Evolutionary conservation across 225 moss, liverwort and hornwort species (phyloP), one percentile per base, ranked within the genome.

Genomic region (Antitrichia curtipendula): DNA sequence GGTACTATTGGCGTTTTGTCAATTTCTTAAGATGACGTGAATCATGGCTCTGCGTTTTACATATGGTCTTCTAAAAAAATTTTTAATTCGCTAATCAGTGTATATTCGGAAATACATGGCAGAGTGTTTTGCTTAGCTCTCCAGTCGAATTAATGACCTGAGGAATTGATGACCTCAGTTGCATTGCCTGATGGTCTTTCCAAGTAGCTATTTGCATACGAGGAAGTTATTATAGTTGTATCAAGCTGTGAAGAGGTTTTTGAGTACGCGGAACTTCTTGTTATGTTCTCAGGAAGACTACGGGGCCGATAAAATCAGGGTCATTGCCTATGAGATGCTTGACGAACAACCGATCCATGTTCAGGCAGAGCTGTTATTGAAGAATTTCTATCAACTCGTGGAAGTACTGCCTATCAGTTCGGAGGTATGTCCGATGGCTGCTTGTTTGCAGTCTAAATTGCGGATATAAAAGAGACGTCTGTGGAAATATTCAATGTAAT

Each of bases 231-330:
- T 50, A 41, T 53, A 78, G 49, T 82, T 9, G 38, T 83, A 47
- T 56, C 60, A 73, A 78, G 36, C 31, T 81, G 66, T 54, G 38
- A 84, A 13, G 36, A 27, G 80, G 13, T 41, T 73, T 58, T 73
- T 47, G 58, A 60, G 49, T 70, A 60, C 59, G 45, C 38, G 64
- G 29, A 53, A 77, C 65, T 75, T 86, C 41, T 59, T 87, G 5
- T 80, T 60, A 47, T 78, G 40, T 90, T 88, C 65, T 76, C 94
- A 96, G 95, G 92, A 91, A 54, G 94, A 95, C 41, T 95, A 93
- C 38, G 86, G 93, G 62, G 72, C 78, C 68, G 69, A 58, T 75
- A 91, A 62, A 82, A 87, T 89, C 71, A 86, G 86, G 52, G 66
- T 87, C 45, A 87, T 90, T 78, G 75, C 89, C 83, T 95, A 85